Percentiles rank a stretch among this genome's conserved stretches.
These are phyloP conservation scores for Aspergillus homomorphus DNA, from an alignment of 495 filamentous ascomycete species.

Conservation along the genomic window DNA sequence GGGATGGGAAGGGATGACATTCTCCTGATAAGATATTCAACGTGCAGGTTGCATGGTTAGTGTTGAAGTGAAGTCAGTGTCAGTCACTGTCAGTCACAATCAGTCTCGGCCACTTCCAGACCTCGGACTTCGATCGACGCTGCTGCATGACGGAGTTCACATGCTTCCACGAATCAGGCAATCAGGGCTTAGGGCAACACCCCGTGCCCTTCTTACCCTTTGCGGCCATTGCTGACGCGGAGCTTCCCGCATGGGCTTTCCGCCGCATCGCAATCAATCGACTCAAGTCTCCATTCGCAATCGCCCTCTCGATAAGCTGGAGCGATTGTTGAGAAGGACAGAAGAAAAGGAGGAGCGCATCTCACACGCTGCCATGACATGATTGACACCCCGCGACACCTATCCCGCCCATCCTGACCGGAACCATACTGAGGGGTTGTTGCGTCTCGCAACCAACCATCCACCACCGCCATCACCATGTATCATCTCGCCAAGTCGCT, in stretches of 20 bases:
- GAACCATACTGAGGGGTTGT: not conserved
- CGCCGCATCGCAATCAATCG: not conserved
- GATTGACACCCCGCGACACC: constrained; percentile 16
- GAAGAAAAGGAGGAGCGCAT: not conserved
- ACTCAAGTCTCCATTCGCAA: not conserved
- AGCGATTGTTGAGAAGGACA: not conserved
- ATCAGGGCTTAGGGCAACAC: constrained; percentile 24
- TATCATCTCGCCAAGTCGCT: constrained; percentile 95
- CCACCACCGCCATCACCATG: constrained; percentile 61
- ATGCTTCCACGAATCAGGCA: constrained; percentile 7
- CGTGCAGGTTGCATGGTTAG: too few relatives aligned
- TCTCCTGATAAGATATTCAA: too few relatives aligned
- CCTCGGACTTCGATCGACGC: too few relatives aligned
- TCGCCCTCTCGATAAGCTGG: not conserved
- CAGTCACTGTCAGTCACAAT: too few relatives aligned
- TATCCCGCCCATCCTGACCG: constrained; percentile 18
- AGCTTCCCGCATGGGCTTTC: not conserved
- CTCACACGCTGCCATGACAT: constrained; percentile 10
- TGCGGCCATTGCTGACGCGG: constrained; percentile 28
- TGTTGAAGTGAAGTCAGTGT: too few relatives aligned
- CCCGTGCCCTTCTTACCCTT: constrained; percentile 36
- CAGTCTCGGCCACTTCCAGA: too few relatives aligned
- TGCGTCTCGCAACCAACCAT: constrained; percentile 8
- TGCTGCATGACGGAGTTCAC: not conserved
- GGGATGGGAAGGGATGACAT: too few relatives aligned